Evolutionary conservation across 805 yeast genomes (phyloP).

Genomic region (Vanderwaltozyma yarrowii): DNA sequence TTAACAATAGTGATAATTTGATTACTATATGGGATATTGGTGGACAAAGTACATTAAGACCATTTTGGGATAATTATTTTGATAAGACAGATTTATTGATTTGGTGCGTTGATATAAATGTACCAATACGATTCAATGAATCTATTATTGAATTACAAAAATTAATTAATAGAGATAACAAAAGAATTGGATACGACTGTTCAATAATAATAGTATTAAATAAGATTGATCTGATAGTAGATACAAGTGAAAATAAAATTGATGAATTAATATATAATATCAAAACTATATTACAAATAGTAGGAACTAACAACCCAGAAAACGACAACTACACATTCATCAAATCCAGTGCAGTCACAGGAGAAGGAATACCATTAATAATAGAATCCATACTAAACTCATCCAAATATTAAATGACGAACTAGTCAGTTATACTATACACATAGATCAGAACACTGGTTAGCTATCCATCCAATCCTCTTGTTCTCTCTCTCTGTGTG

Average conservation of each 20-base stretch:
- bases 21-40: conserved; percentile 83
- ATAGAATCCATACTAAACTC: neutral
- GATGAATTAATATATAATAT: conserved; percentile 2
- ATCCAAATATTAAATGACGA: too few species aligned
- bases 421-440: too few species aligned
- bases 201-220: conserved; percentile 54
- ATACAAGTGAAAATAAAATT: neutral
- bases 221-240: conserved; percentile 57
- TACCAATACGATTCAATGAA: conserved; percentile 52
- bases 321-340: conserved; percentile 5
- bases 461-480: too few species aligned
- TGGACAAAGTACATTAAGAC: conserved; percentile 73
- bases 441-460: too few species aligned
- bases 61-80: conserved; percentile 91
- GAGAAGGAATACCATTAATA: conserved; percentile 12
- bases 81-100: conserved; percentile 68
- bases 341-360: conserved; percentile 16
- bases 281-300: neutral
- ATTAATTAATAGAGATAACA: conserved; percentile 50
- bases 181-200: conserved; percentile 51
- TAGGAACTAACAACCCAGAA: neutral
- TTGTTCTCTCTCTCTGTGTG: too few species aligned
- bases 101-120: conserved; percentile 73
- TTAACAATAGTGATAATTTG: conserved; percentile 25
- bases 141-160: conserved; percentile 54